Percentiles rank a stretch among this genome's conserved stretches.
Evolutionary conservation across 768 basidiomycete species (phyloP).

Genomic region (Lanmaoa pseudosensibilis): DNA sequence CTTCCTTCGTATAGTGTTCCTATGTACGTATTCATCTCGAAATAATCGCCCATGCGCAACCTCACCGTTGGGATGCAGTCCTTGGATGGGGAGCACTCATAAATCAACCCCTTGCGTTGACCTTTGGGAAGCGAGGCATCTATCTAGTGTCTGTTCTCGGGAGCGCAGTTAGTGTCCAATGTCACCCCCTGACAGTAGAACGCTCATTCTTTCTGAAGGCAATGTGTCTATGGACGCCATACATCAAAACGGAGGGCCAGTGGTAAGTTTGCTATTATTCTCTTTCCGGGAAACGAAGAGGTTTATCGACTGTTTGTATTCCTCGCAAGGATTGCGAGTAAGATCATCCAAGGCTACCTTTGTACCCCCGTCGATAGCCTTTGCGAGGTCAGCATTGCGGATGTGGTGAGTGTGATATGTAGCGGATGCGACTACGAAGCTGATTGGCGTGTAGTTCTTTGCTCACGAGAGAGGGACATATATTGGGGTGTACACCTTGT

Average conservation of each 20-base stretch:
- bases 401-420: slow-evolving; percentile 7
- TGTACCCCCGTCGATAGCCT: slow-evolving; percentile 25
- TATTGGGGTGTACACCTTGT: slow-evolving; percentile 20
- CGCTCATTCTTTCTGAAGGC: slow-evolving; percentile 5
- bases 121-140: slow-evolving; percentile 21
- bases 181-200: background rate
- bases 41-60: background rate
- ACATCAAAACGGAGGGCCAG: slow-evolving; percentile 20
- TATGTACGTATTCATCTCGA: slow-evolving; percentile 6
- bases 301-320: background rate
- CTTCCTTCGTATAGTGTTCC: slow-evolving; percentile 10
- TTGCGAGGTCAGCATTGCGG: slow-evolving; percentile 22
- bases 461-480: slow-evolving; percentile 23
- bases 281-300: background rate
- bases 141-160: slow-evolving; percentile 21
- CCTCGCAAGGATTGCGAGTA: slow-evolving; percentile 16
- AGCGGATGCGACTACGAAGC: background rate
- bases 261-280: slow-evolving; percentile 7
- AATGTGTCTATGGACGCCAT: slow-evolving; percentile 20
- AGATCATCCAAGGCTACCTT: slow-evolving; percentile 21
- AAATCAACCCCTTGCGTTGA: slow-evolving; percentile 21
- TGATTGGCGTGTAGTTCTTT: slow-evolving; percentile 13
- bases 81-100: slow-evolving; percentile 21
- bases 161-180: slow-evolving; percentile 7
- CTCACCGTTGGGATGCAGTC: slow-evolving; percentile 6